A percentile compares a stretch with the other conserved stretches of the same genome.
Conservation (phyloP, 768 basidiomycete genomes). For the Pulveroboletus ravenelii region DNA sequence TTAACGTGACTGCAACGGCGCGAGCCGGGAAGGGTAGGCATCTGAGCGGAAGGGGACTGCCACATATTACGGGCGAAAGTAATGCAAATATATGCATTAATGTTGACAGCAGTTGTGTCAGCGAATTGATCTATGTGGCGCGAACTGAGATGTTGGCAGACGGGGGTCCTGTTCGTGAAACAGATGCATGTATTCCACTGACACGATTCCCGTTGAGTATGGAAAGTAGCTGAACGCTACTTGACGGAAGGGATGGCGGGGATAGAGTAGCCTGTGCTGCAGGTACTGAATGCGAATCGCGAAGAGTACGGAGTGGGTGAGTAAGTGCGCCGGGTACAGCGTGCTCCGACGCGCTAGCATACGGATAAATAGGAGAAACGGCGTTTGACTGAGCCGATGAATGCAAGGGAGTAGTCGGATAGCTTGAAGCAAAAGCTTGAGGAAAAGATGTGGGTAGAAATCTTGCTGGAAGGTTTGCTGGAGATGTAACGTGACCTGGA, state of each 20-base stretch:
- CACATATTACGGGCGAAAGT: slow-evolving; percentile 1
- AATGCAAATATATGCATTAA: slow-evolving; percentile 20
- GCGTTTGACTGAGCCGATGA: slow-evolving; percentile 9
- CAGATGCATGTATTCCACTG: slow-evolving; percentile 6
- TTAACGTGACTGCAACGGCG: not conserved
- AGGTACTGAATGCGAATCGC: slow-evolving; percentile 11
- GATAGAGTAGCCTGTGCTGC: slow-evolving; percentile 10
- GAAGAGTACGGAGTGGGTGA: slow-evolving; percentile 8
- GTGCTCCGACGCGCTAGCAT: slow-evolving; percentile 8
- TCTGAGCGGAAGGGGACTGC: slow-evolving; percentile 1
- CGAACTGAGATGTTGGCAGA: slow-evolving; percentile 15
- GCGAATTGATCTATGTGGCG: slow-evolving; percentile 19
- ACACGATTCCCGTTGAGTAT: slow-evolving; percentile 31
- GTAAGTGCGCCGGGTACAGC: slow-evolving; percentile 3
- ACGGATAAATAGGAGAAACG: slow-evolving; percentile 13
- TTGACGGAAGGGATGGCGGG: slow-evolving; percentile 16
- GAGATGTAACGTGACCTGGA: not conserved
- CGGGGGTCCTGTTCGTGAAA: slow-evolving; percentile 7
- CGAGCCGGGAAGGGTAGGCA: not conserved
- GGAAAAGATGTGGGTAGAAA: slow-evolving; percentile 8
- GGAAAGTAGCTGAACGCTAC: slow-evolving; percentile 31
- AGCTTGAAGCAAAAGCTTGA: slow-evolving; percentile 16
- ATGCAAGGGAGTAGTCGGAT: slow-evolving; percentile 16
- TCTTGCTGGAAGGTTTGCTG: slow-evolving; percentile 6
- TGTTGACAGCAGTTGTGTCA: slow-evolving; percentile 5